These are phyloP conservation scores for Hypholoma sublateritium DNA, from an alignment of 768 basidiomycete genomes.

Conservation along the genomic window DNA sequence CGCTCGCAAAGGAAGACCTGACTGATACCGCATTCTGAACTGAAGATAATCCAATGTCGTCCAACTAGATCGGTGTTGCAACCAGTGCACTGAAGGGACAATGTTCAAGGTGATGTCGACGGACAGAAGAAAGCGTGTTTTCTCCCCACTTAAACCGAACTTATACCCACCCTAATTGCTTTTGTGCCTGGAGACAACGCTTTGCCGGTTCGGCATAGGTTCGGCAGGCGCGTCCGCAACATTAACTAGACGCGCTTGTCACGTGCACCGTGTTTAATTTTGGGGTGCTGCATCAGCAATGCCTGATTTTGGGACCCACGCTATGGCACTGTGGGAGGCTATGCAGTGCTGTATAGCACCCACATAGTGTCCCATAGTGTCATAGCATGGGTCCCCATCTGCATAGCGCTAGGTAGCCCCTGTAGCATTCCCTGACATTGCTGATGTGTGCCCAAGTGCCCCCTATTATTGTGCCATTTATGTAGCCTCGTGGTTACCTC, in stretches of 20 bases:
- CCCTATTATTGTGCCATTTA: no score
- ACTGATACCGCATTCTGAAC: background rate
- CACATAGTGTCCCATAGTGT: no score
- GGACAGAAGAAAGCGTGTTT: background rate
- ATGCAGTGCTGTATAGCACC: no score
- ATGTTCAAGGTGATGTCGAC: background rate
- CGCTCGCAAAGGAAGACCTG: constrained; percentile 1
- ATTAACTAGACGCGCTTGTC: constrained; percentile 12
- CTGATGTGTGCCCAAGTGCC: no score
- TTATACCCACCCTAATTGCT: background rate
- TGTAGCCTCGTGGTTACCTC: no score
- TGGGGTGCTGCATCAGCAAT: no score
- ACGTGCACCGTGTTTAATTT: constrained; percentile 15
- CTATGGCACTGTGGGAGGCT: no score
- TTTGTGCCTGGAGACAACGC: constrained; percentile 15
- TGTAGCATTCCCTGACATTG: no score
- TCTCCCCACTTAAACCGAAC: background rate
- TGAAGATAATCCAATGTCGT: background rate
- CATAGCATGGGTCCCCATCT: no score
- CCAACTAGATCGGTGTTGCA: background rate
- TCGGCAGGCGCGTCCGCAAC: constrained; percentile 4
- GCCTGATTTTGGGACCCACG: no score
- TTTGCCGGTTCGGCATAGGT: background rate
- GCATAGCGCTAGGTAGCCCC: no score
- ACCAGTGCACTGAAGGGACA: constrained; percentile 3